A percentile compares a stretch with the other conserved stretches of the same genome.
Evolutionary conservation across 768 basidiomycete species (phyloP).

Genomic region (Boletus huronensis): DNA sequence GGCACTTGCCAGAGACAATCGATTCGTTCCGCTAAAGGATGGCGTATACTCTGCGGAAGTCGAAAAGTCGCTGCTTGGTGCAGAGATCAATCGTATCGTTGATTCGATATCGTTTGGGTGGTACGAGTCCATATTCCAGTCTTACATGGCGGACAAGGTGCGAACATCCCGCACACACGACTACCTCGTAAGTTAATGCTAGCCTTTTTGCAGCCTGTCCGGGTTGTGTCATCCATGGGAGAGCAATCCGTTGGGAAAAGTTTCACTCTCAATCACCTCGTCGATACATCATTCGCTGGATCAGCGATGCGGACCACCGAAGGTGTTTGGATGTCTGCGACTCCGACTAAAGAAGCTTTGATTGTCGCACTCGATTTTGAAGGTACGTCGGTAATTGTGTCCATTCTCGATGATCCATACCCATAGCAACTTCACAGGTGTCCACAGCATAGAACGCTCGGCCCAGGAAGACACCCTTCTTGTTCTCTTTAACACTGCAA

Average conservation of each 20-base stretch:
- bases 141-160: constrained; percentile 58
- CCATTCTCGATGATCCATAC: neutral
- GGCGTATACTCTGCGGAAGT: constrained; percentile 47
- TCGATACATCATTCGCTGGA: constrained; percentile 62
- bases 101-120: constrained; percentile 58
- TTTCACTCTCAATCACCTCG: constrained; percentile 56
- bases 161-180: neutral
- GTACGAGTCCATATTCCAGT: constrained; percentile 63
- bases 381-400: constrained; percentile 33
- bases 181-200: neutral
- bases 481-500: constrained; percentile 62
- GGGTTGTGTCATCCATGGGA: constrained; percentile 66
- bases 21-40: constrained; percentile 59
- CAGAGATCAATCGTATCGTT: constrained; percentile 53
- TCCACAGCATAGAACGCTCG: constrained; percentile 61
- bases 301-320: constrained; percentile 63
- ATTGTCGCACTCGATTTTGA: constrained; percentile 67
- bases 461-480: constrained; percentile 62
- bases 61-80: constrained; percentile 54
- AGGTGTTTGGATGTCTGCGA: constrained; percentile 65
- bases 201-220: constrained; percentile 43
- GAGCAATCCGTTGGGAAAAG: constrained; percentile 66
- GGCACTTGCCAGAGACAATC: constrained; percentile 56
- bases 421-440: constrained; percentile 37
- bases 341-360: constrained; percentile 51